Conservation (phyloP, 257 asterid species). For the Eucommia ulmoides region DNA sequence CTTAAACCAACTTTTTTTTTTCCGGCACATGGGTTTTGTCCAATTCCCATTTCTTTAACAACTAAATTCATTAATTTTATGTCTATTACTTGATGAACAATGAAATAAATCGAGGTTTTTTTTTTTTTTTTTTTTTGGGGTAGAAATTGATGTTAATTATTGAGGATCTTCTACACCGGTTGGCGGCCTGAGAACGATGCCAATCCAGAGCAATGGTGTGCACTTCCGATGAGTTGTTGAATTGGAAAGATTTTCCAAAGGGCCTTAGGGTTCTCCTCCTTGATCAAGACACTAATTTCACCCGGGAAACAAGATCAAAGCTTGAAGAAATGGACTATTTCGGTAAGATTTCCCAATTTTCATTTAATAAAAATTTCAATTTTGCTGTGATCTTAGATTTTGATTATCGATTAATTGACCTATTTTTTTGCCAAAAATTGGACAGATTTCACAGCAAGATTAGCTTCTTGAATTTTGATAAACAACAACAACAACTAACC, state of each 20-base stretch:
- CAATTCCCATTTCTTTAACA: background rate
- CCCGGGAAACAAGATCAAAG: slow-evolving; percentile 24
- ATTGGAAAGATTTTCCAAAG: slow-evolving; percentile 42
- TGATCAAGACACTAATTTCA: slow-evolving; percentile 20
- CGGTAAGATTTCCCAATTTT: no score
- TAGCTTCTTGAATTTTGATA: background rate
- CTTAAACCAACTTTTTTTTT: background rate
- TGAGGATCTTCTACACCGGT: slow-evolving; percentile 1
- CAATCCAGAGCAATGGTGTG: slow-evolving; percentile 35
- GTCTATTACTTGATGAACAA: background rate
- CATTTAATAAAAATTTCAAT: no score
- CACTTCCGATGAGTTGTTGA: slow-evolving; percentile 32
- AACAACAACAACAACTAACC: no score
- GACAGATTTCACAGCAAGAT: background rate
- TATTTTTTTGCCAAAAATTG: background rate
- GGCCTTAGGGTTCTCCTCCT: slow-evolving; percentile 42
- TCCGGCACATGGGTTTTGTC: background rate
- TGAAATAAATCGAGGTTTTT: background rate
- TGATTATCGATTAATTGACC: background rate
- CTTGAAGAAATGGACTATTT: slow-evolving; percentile 33
- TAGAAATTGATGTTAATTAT: slow-evolving; percentile 8
- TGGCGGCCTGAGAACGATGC: slow-evolving; percentile 28
- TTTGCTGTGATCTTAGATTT: background rate
- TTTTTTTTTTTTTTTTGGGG: slow-evolving; percentile 6
- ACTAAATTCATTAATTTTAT: background rate